phyloP scores from a whole-genome alignment of 495 filamentous ascomycete genomes.

The Annulohypoxylon stygium region DNA sequence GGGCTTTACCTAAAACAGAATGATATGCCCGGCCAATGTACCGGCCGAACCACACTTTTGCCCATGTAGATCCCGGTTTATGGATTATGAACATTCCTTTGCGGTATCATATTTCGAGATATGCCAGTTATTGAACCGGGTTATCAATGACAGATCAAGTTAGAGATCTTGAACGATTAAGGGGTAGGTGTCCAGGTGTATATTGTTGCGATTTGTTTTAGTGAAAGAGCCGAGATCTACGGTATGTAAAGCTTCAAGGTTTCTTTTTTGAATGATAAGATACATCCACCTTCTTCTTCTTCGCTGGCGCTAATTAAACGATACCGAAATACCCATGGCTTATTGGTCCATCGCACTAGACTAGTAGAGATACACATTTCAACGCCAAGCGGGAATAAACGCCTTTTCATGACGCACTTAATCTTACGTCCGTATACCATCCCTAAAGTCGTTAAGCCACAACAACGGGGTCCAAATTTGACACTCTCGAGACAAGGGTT shows the following conservation, averaged over 20 bases:
- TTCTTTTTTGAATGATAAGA: background rate
- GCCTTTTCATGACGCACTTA: background rate
- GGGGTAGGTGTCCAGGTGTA: background rate
- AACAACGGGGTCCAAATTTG: constrained; percentile 13
- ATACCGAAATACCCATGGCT: constrained; percentile 14
- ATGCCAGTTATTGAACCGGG: constrained; percentile 19
- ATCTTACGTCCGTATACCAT: constrained; percentile 1
- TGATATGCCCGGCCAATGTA: constrained; percentile 29
- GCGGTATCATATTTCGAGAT: constrained; percentile 19
- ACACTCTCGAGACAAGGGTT: constrained; percentile 9
- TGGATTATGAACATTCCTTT: constrained; percentile 25
- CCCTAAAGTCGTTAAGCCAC: constrained; percentile 18
- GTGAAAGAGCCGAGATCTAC: background rate
- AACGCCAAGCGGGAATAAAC: constrained; percentile 11
- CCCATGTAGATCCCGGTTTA: constrained; percentile 33
- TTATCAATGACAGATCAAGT: constrained; percentile 25
- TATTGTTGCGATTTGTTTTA: background rate
- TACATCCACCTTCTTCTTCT: background rate
- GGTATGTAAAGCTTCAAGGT: background rate
- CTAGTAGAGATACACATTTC: background rate
- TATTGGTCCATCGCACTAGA: background rate
- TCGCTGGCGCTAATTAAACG: background rate
- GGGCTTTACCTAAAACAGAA: constrained; percentile 35
- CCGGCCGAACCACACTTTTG: constrained; percentile 15
- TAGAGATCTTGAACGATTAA: constrained; percentile 24